Evolutionary conservation across 106 monocot species (phyloP), one percentile per base, ranked within the genome.

Genomic region (Ottelia alismoides): DNA sequence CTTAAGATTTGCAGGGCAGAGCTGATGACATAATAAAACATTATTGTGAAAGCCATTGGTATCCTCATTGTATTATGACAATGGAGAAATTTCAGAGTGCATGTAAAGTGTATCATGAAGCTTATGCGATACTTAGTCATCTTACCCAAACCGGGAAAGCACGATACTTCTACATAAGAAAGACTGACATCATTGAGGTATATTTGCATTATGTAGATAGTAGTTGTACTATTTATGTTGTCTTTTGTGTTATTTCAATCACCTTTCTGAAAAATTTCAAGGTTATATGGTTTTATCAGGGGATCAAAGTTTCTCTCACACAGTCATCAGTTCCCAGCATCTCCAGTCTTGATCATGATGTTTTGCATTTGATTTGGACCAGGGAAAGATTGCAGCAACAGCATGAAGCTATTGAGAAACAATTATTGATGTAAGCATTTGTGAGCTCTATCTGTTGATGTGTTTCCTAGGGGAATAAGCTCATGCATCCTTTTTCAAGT

Each of bases 291-390:
- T 24, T 79, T 43, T 81, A 65, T 75, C n/a, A 98, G 96, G 96
- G 96, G 50, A 68, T 89, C 23, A 98, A 98, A 61, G 2, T 89
- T 53, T 89, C 96, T 2, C 82, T 89, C 28, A 60, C 56, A 9
- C 21, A 78, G 52, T 18, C 72, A 65, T 48, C 70, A 27, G 71
- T 74, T 68, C 43, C 62, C 10, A 35, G 45, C 62, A 52, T 82
- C 28, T 71, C 76, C 27, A 74, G 54, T 43, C 69, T 96, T 73
- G 96, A 96, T 51, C 70, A 63, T 70, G 72, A 96, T 59, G 22
- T 69, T 61, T 57, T 96, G 71, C 88, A 89, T 27, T 72, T 98
- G 71, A 74, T 61, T 45, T 89, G 74, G 76, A 89, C 85, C 21
- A 47, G 64, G 49, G 96, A 98, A 55, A 82, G 76, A 53, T 52